A percentile compares a stretch with the other conserved stretches of the same genome.
These are phyloP conservation scores for Avena insularis DNA, from an alignment of 176 grass and related monocot species.

Conservation along the genomic window DNA sequence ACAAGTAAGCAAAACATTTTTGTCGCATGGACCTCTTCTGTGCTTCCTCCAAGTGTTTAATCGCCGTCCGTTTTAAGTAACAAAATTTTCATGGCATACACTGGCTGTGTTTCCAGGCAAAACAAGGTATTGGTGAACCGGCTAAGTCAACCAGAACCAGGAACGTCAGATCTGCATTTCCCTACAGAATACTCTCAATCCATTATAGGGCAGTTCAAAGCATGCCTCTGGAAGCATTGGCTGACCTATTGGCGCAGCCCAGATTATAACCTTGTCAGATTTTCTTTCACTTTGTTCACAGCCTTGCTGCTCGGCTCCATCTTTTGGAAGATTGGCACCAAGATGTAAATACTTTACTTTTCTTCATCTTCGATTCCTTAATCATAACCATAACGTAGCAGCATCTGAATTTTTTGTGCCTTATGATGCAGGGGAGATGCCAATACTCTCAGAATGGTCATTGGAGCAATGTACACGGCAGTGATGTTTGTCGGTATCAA, in stretches of 20 bases:
- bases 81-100: conserved; percentile 31
- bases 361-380: conserved; percentile 21
- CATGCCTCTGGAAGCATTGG: conserved; percentile 98
- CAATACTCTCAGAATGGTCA: conserved; percentile 82
- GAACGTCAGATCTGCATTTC: conserved; percentile 82
- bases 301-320: conserved; percentile 93
- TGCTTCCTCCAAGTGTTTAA: background rate
- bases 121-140: conserved; percentile 76
- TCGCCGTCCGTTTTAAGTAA: conserved; percentile 17
- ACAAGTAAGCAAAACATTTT: conserved; percentile 63
- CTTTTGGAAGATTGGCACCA: conserved; percentile 91
- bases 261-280: conserved; percentile 97
- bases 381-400: background rate
- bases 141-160: conserved; percentile 69
- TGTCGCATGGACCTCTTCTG: background rate
- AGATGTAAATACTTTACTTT: conserved; percentile 55
- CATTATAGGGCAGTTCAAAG: conserved; percentile 74
- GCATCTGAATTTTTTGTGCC: conserved; percentile 38
- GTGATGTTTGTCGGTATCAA: conserved; percentile 93
- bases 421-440: conserved; percentile 66
- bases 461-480: conserved; percentile 89
- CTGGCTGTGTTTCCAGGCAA: conserved; percentile 55
- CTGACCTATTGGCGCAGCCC: conserved; percentile 96
- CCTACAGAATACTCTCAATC: conserved; percentile 79
- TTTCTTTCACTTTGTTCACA: conserved; percentile 88